These are phyloP conservation scores for Ophiostoma triangulosporum DNA, from an alignment of 2,329 filamentous ascomycete genomes.

Conservation along the genomic window DNA sequence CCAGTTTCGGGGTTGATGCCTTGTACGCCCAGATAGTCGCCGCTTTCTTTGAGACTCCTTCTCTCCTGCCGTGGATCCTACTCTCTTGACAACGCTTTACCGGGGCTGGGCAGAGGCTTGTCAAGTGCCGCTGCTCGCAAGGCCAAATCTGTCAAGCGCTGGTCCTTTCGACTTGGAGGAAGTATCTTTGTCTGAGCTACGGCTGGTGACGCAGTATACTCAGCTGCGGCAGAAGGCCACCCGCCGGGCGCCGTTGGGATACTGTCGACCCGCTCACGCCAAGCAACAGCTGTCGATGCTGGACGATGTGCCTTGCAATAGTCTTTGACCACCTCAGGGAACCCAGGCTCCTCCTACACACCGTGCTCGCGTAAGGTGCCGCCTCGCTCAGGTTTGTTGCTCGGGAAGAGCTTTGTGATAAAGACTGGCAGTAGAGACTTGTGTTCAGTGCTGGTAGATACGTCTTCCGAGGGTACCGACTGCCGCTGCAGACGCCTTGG, in stretches of 20 bases:
- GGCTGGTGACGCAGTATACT: neutral
- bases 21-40: slow-evolving; percentile 45
- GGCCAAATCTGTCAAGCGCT: neutral
- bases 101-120: slow-evolving; percentile 5
- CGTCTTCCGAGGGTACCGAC: neutral
- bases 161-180: neutral
- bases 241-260: neutral
- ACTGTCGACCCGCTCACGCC: neutral
- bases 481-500: neutral
- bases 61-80: slow-evolving; percentile 27
- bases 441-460: neutral
- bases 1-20: slow-evolving; percentile 45
- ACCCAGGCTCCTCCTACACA: slow-evolving; percentile 7
- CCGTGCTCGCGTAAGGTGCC: slow-evolving; percentile 28
- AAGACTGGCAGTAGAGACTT: slow-evolving; percentile 15
- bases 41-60: slow-evolving; percentile 36
- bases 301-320: neutral
- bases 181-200: too few species aligned
- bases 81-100: slow-evolving; percentile 20
- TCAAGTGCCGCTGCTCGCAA: neutral
- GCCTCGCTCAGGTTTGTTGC: slow-evolving; percentile 35
- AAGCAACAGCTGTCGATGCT: neutral
- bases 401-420: slow-evolving; percentile 33
- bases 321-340: neutral
- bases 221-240: neutral